Conservation (phyloP, 768 basidiomycete genomes). For the Suillus variegatus region DNA sequence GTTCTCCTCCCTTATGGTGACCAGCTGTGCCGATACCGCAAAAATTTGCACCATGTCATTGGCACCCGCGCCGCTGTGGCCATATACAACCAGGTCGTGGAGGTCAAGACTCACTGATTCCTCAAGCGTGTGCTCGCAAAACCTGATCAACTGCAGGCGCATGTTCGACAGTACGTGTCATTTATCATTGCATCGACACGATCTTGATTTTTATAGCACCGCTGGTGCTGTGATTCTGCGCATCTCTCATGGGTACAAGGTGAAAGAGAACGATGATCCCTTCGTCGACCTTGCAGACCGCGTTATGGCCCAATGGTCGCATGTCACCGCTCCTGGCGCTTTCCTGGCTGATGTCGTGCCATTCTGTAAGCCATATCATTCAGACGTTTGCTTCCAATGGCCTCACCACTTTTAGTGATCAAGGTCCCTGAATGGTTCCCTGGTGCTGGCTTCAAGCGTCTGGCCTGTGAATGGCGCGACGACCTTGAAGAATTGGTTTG, state of each 20-base stretch:
- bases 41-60: slow-evolving; percentile 41
- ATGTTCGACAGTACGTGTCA: slow-evolving; percentile 40
- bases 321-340: slow-evolving; percentile 47
- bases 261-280: slow-evolving; percentile 51
- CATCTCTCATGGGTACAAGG: slow-evolving; percentile 57
- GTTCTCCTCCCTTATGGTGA: slow-evolving; percentile 42
- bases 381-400: background rate
- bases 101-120: slow-evolving; percentile 45
- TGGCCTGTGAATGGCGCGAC: slow-evolving; percentile 53
- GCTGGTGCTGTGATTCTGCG: slow-evolving; percentile 56
- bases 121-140: slow-evolving; percentile 39
- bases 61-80: slow-evolving; percentile 40
- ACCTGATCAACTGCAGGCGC: slow-evolving; percentile 36
- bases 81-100: slow-evolving; percentile 36
- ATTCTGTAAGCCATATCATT: slow-evolving; percentile 25
- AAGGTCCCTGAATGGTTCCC: slow-evolving; percentile 61
- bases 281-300: slow-evolving; percentile 51
- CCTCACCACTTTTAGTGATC: slow-evolving; percentile 31
- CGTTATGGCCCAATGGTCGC: slow-evolving; percentile 52
- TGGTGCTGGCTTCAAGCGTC: slow-evolving; percentile 53
- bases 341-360: slow-evolving; percentile 57
- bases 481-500: slow-evolving; percentile 60
- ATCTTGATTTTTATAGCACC: slow-evolving; percentile 32
- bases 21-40: slow-evolving; percentile 43
- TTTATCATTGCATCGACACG: background rate